phyloP scores from a whole-genome alignment of 176 grass and related monocot species.

The Bonia amplexicaulis region DNA sequence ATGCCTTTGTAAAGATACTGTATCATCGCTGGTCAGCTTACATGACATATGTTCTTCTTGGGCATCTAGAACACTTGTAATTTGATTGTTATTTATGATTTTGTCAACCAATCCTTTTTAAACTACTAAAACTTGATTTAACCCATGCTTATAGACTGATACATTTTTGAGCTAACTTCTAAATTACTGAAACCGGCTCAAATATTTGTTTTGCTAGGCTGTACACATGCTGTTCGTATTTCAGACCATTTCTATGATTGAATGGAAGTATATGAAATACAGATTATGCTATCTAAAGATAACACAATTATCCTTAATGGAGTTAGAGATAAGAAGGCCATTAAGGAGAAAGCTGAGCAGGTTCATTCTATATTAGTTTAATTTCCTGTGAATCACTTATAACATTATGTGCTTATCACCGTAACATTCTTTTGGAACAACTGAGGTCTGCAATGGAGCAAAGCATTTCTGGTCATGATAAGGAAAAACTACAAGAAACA shows the following conservation, averaged over 20 bases:
- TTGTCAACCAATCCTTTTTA: neutral
- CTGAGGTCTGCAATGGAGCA: conserved; percentile 59
- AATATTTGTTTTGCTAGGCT: neutral
- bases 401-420: neutral
- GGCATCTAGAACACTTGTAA: neutral
- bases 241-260: neutral
- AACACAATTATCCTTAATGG: conserved; percentile 60
- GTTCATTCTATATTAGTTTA: conserved; percentile 16
- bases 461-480: conserved; percentile 56
- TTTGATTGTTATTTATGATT: neutral
- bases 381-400: neutral
- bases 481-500: conserved; percentile 57
- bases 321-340: conserved; percentile 48
- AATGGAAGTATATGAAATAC: conserved; percentile 2
- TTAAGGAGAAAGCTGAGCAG: conserved; percentile 58
- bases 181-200: neutral
- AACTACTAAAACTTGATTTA: neutral
- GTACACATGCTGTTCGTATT: neutral
- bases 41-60: neutral
- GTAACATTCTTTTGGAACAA: conserved; percentile 16
- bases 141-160: neutral
- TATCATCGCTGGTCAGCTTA: neutral
- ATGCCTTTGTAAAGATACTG: neutral
- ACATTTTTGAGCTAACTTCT: neutral
- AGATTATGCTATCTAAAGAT: conserved; percentile 62